These are phyloP conservation scores for Phalaenopsis hybrid DNA, from an alignment of 116 monocot species.

Conservation along the genomic window DNA sequence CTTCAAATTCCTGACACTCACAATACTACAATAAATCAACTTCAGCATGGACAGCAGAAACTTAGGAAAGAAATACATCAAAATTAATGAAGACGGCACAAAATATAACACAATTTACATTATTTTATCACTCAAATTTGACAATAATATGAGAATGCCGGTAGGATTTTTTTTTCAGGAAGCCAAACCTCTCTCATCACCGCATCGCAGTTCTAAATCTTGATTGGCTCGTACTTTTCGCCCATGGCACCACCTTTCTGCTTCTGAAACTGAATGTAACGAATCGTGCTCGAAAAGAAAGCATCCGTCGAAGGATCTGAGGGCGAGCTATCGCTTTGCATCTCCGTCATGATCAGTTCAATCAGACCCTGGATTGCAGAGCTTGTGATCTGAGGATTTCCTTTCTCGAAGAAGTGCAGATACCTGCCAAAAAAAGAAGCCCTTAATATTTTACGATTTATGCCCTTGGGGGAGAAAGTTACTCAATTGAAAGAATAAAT, in stretches of 20 bases:
- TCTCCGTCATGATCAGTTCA: slow-evolving; percentile 80
- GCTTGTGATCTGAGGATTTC: slow-evolving; percentile 81
- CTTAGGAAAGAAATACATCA: too few relatives aligned
- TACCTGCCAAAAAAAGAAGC: slow-evolving; percentile 44
- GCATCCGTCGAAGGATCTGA: slow-evolving; percentile 55
- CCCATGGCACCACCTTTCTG: slow-evolving; percentile 86
- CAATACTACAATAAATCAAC: too few relatives aligned
- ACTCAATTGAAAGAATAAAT: background rate
- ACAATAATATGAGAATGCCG: too few relatives aligned
- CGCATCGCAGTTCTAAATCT: slow-evolving; percentile 15
- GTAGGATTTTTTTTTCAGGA: too few relatives aligned
- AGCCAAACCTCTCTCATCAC: too few relatives aligned
- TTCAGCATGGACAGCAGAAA: too few relatives aligned
- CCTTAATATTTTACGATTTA: background rate
- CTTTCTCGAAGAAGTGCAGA: slow-evolving; percentile 93
- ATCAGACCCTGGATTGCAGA: slow-evolving; percentile 69
- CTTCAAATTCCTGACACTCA: too few relatives aligned
- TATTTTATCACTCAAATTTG: too few relatives aligned
- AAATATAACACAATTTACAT: too few relatives aligned
- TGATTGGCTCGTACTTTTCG: slow-evolving; percentile 85
- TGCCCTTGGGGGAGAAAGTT: background rate
- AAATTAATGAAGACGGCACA: too few relatives aligned
- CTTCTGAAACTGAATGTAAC: slow-evolving; percentile 91
- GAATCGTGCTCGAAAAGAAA: slow-evolving; percentile 82
- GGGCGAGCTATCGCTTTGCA: slow-evolving; percentile 56